Conservation (phyloP, 2,329 filamentous ascomycete species). For the Ceratocystis albifundus region DNA sequence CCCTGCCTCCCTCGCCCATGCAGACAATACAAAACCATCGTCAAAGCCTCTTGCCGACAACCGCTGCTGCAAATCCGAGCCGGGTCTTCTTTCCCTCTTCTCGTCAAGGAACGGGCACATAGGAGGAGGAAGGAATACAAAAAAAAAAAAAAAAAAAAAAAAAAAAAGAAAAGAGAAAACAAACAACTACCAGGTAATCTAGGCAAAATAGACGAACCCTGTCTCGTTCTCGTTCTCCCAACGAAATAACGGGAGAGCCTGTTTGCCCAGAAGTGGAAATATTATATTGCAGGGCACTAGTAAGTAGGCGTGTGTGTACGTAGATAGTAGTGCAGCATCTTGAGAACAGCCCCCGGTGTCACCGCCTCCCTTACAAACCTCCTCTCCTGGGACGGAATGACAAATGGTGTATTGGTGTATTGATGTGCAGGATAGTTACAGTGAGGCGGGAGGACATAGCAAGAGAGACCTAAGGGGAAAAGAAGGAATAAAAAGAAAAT, state of each 20-base stretch:
- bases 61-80: background rate
- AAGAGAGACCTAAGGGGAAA: background rate
- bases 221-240: background rate
- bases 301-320: background rate
- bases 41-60: background rate
- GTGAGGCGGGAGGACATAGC: background rate
- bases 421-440: background rate
- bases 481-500: no score
- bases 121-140: background rate
- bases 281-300: background rate
- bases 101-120: background rate
- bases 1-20: background rate
- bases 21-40: background rate
- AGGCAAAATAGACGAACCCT: background rate
- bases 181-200: background rate
- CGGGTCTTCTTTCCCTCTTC: background rate
- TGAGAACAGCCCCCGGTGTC: background rate
- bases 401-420: background rate
- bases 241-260: background rate
- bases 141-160: background rate
- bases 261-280: constrained; percentile 10
- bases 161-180: background rate
- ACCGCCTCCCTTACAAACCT: background rate
- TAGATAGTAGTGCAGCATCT: background rate
- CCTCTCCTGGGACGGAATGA: background rate